phyloP scores from a whole-genome alignment of 78 protist species.

The Dictyostelium capitatum region DNA sequence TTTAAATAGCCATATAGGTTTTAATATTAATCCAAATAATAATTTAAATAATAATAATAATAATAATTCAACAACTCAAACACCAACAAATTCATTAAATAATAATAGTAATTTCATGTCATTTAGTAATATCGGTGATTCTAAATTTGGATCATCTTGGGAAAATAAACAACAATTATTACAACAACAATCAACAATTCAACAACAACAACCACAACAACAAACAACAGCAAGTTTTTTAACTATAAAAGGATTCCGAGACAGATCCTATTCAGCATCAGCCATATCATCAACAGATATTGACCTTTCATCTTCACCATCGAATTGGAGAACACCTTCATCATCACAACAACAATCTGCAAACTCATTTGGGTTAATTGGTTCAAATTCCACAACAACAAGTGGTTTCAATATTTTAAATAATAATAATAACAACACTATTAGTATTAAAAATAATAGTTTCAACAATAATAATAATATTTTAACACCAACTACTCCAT shows the following conservation, averaged over 20 bases:
- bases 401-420: slow-evolving; percentile 26
- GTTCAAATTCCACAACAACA: slow-evolving; percentile 26
- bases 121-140: slow-evolving; percentile 5
- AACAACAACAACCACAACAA: not conserved
- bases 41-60: not conserved
- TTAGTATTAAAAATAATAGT: slow-evolving; percentile 6
- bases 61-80: not conserved
- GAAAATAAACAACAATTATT: slow-evolving; percentile 22
- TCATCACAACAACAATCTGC: not conserved
- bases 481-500: not conserved
- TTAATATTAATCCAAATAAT: not conserved
- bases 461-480: slow-evolving; percentile 2
- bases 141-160: slow-evolving; percentile 71
- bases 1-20: slow-evolving; percentile 5
- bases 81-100: slow-evolving; percentile 4
- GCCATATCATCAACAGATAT: slow-evolving; percentile 15
- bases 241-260: slow-evolving; percentile 4
- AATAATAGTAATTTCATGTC: not conserved
- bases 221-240: slow-evolving; percentile 21
- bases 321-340: not conserved
- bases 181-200: not conserved
- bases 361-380: slow-evolving; percentile 3
- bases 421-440: not conserved
- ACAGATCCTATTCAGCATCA: slow-evolving; percentile 44
- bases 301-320: slow-evolving; percentile 30